Evolutionary conservation across 805 yeast genomes (phyloP).

Genomic region (Zygoascus biomembranicola): DNA sequence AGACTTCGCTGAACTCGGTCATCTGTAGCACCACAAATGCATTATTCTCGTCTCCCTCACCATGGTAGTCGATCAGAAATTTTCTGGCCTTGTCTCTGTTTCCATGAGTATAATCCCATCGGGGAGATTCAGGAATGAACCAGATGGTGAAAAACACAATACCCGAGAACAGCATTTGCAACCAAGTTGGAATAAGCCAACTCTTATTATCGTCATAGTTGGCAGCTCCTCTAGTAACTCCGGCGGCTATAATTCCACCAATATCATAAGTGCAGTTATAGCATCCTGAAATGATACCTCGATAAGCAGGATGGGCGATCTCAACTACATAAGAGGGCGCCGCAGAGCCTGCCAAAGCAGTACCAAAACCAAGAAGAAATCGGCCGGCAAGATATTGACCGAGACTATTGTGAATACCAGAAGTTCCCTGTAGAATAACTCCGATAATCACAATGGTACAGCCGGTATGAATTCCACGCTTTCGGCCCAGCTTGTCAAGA

Average conservation of each 20-base stretch:
- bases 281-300: slow-evolving; percentile 16
- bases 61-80: slow-evolving; percentile 11
- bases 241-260: slow-evolving; percentile 14
- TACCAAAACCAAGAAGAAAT: slow-evolving; percentile 14
- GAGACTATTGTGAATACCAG: slow-evolving; percentile 1
- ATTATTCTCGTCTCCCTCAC: slow-evolving; percentile 6
- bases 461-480: slow-evolving; percentile 12
- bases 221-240: slow-evolving; percentile 9
- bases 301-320: slow-evolving; percentile 15
- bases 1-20: slow-evolving; percentile 8
- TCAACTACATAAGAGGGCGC: slow-evolving; percentile 14
- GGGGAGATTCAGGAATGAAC: slow-evolving; percentile 11
- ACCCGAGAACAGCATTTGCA: slow-evolving; percentile 11
- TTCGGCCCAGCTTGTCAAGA: slow-evolving; percentile 11
- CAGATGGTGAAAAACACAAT: slow-evolving; percentile 5
- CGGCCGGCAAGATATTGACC: slow-evolving; percentile 11
- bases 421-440: slow-evolving; percentile 8
- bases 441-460: slow-evolving; percentile 6
- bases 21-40: slow-evolving; percentile 10
- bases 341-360: slow-evolving; percentile 8
- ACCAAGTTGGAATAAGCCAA: slow-evolving; percentile 14
- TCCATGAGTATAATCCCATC: slow-evolving; percentile 14
- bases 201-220: slow-evolving; percentile 4
- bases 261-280: slow-evolving; percentile 13
- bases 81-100: slow-evolving; percentile 7